Evolutionary conservation across 2,329 filamentous ascomycete genomes (phyloP).

Genomic region (Magnaporthiopsis incrustans): DNA sequence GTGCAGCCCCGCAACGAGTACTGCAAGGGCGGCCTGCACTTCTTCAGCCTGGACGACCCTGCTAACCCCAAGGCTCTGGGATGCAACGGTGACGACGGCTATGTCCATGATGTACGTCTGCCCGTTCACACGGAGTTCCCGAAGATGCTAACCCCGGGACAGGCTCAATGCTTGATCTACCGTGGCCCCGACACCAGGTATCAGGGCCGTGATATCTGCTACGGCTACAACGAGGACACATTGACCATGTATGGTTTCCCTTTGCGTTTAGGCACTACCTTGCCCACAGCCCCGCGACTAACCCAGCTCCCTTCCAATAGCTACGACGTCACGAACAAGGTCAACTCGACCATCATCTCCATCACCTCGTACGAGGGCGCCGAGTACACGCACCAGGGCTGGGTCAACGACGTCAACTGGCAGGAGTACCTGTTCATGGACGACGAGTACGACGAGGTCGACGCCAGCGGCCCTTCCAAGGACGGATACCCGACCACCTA

Average conservation of each 20-base stretch:
- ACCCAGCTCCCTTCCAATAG: constrained; percentile 10
- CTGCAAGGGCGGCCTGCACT: constrained; percentile 32
- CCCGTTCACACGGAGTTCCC: not conserved
- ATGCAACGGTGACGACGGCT: constrained; percentile 47
- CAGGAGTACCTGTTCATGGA: constrained; percentile 38
- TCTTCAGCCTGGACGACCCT: constrained; percentile 48
- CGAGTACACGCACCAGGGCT: constrained; percentile 50
- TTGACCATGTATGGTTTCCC: constrained; percentile 41
- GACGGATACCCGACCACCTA: constrained; percentile 38
- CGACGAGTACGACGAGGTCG: constrained; percentile 43
- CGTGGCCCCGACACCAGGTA: constrained; percentile 41
- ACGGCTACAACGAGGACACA: constrained; percentile 46
- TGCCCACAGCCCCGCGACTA: constrained; percentile 26
- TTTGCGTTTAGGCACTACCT: constrained; percentile 16
- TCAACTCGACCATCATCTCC: constrained; percentile 37
- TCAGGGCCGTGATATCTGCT: constrained; percentile 44
- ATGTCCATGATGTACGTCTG: constrained; percentile 43
- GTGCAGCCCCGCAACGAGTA: constrained; percentile 25
- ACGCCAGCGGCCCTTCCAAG: constrained; percentile 12
- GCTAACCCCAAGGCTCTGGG: constrained; percentile 44
- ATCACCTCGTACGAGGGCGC: constrained; percentile 46
- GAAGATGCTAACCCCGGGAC: constrained; percentile 13
- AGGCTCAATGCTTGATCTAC: constrained; percentile 49
- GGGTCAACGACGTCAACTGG: constrained; percentile 36
- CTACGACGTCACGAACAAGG: constrained; percentile 40